phyloP scores from a whole-genome alignment of 2,329 filamentous ascomycete genomes.

The Phyllosticta citriasiana region DNA sequence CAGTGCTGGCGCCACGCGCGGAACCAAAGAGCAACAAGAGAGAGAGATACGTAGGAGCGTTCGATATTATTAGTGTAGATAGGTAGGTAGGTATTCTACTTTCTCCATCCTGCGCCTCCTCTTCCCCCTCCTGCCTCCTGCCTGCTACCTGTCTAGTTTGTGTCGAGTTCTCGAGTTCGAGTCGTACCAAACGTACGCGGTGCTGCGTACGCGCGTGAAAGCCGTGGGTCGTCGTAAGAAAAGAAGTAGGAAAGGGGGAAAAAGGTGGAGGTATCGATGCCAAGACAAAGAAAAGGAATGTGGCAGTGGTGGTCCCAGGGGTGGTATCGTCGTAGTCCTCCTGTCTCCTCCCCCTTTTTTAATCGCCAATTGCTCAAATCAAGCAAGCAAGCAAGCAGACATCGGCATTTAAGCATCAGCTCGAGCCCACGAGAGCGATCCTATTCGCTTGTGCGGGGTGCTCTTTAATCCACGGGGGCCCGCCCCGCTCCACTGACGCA shows the following conservation, averaged over 20 bases:
- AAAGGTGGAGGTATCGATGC: background rate
- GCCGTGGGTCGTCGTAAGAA: background rate
- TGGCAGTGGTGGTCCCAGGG: background rate
- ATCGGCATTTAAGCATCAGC: background rate
- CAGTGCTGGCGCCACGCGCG: too few species aligned
- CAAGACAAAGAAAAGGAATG: background rate
- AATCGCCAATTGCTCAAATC: background rate
- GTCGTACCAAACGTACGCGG: background rate
- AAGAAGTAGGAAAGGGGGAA: background rate
- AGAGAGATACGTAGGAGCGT: too few species aligned
- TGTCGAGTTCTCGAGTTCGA: too few species aligned
- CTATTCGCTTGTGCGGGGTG: background rate
- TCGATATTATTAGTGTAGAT: too few species aligned
- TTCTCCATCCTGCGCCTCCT: too few species aligned
- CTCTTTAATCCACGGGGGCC: background rate
- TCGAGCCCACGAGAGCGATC: too few species aligned
- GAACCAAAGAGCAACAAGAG: too few species aligned
- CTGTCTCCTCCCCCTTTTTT: background rate
- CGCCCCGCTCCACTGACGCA: background rate
- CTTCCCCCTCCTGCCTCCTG: too few species aligned
- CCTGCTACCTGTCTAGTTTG: background rate
- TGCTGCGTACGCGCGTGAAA: too few species aligned
- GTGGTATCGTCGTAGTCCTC: background rate
- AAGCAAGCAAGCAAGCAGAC: background rate
- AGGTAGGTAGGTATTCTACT: too few species aligned